Base-by-base conservation (phyloP, 352 stramenopile genomes). In the Pythium brachiatum region DNA sequence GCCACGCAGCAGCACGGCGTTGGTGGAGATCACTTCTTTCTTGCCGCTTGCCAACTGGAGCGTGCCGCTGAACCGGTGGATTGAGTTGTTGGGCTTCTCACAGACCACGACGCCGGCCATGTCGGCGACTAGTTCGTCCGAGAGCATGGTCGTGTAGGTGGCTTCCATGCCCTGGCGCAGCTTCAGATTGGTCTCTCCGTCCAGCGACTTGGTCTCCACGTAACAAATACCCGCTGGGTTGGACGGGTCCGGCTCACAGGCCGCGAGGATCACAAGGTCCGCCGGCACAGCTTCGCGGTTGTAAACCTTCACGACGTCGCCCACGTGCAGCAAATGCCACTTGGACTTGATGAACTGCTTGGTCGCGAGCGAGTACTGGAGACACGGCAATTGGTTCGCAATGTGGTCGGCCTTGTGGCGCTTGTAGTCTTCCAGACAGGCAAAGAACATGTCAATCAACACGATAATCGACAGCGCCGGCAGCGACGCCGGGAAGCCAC, bases 101-200 rank as follows among this genome's bases (percentile, higher is more conserved):
- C 86, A 97, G 27, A 90, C 70, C 9, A 95, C 64, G 5, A 81
- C 74, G 8, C 86, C 86, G 6, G 73, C 53, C 18, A 95, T 29
- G n/a, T 82, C 65, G 0, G 62, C 81, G 0, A 95, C 66, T 0
- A 76, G 60, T 0, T 74, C 73, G 55, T 92, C 84, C 29, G 15
- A 74, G 7, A 78, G 51, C n/a, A 95, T 32, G 23, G 34, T 68
- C 25, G 84, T 89, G 66, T 95, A 95, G 51, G 85, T 91, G 8
- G 69, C 73, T 43, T 95, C 86, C 0, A 95, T 60, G 27, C 83
- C 87, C 53, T 96, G 79, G 23, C 91, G 74, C 0, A 96, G 78
- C 74, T 98, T 98, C 7, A 98, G 68, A 57, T 98, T 98, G 6
- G 92, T 98, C 66, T 98, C 92, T 31, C 92, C 92, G 60, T 98